These are phyloP conservation scores for Auricularia cornea DNA, from an alignment of 768 basidiomycete genomes.

Conservation along the genomic window DNA sequence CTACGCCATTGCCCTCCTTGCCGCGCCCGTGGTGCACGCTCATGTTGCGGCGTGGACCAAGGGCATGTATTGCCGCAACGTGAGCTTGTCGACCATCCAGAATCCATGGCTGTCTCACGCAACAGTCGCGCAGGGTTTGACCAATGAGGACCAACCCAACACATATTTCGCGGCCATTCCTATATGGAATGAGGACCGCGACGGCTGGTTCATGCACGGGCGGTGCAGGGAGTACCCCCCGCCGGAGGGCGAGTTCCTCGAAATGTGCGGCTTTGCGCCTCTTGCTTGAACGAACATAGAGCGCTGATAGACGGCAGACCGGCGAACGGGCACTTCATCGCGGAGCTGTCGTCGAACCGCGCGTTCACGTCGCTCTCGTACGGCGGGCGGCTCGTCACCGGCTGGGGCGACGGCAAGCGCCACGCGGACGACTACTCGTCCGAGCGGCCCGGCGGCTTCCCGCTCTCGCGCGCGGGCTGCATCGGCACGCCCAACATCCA, in stretches of 20 bases:
- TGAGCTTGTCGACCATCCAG: background rate
- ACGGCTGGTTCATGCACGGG: constrained; percentile 1
- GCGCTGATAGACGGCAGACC: background rate
- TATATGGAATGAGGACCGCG: background rate
- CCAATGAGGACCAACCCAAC: background rate
- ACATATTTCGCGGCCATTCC: constrained; percentile 1
- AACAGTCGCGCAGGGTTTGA: background rate
- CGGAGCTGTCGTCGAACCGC: background rate
- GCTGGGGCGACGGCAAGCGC: constrained; percentile 5
- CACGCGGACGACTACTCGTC: constrained; percentile 2
- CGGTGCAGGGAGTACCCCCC: constrained; percentile 5
- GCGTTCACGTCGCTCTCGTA: constrained; percentile 3
- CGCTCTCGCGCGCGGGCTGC: background rate
- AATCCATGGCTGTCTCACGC: background rate
- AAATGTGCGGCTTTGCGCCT: too few species aligned
- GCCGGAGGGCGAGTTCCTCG: constrained; percentile 3
- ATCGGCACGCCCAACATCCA: background rate
- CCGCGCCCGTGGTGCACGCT: background rate
- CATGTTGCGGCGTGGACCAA: background rate
- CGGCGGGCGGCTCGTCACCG: background rate
- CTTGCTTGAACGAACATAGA: too few species aligned
- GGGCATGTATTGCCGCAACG: background rate
- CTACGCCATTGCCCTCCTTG: background rate
- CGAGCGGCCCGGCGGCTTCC: background rate
- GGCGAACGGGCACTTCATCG: constrained; percentile 2